Evolutionary conservation across 2,329 filamentous ascomycete genomes (phyloP), one percentile per base, ranked within the genome.

Genomic region (Emericellopsis cladophorae): DNA sequence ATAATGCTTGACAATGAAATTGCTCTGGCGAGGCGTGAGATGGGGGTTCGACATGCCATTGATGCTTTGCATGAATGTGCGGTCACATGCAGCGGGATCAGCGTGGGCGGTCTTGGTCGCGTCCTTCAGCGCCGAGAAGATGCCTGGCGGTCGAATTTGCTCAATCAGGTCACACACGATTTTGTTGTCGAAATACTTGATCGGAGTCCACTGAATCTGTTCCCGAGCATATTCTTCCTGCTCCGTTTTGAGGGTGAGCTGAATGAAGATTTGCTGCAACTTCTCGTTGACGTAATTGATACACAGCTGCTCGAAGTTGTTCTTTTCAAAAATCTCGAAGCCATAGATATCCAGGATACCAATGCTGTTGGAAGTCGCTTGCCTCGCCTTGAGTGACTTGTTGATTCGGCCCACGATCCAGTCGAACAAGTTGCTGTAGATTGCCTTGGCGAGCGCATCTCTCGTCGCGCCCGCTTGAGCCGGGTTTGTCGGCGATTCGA

Each of bases 261-360:
- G 92, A 51, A 98, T 98, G 58, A 98, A 98, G 54, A 98, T 96
- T 57, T 98, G 92, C 63, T 98, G 92, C 43, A 98, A 69, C 64
- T 98, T 98, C 65, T 98, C 92, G 62, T 98, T 98, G 56, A 96
- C 93, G 56, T 96, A 98, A 68, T 98, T 98, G 72, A 98, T 98
- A 65, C 92, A 98, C 7, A 98, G 76, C 63, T 98, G 92, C 60
- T 98, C 92, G 54, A 98, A 98, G 49, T 86, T 95, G 67, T 98
- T 98, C 66, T 90, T 92, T 59, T 98, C 92, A 51, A 98, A 98
- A 50, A 98, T 98, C 58, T 98, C 92, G 55, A 98, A 98, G 3
- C 92, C 92, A 59, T 98, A 98, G 50, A 98, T 98, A 71, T 98
- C 92, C 49, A 98, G 72, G 56, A 98, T 96, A 56, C 92, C 92